Evolutionary conservation across 495 filamentous ascomycete species (phyloP).

Genomic region (Penicillium goetzii): DNA sequence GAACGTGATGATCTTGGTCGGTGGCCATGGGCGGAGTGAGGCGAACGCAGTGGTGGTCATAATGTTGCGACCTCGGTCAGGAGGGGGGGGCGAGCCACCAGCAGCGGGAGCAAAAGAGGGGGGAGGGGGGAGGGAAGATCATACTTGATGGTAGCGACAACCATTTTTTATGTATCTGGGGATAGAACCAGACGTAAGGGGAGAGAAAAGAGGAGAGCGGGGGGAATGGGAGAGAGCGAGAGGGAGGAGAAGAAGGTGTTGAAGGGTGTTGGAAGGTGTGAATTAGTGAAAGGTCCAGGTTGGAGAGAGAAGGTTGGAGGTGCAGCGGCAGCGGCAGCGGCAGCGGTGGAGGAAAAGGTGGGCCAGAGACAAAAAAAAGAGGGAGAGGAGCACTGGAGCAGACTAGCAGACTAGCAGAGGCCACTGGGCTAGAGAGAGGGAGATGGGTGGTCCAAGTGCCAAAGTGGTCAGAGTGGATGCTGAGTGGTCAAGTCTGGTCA

Average conservation of each 20-base stretch:
- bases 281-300: not conserved
- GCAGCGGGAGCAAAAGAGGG: conserved; percentile 8
- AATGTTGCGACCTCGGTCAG: conserved; percentile 17
- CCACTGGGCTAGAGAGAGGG: conserved; percentile 17
- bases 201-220: conserved; percentile 22
- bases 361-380: conserved; percentile 12
- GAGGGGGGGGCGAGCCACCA: conserved; percentile 11
- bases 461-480: not conserved
- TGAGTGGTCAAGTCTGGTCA: not conserved
- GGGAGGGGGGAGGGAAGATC: conserved; percentile 20
- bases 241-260: conserved; percentile 16
- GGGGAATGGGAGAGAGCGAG: not conserved
- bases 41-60: not conserved
- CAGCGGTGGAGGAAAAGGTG: conserved; percentile 12
- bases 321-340: conserved; percentile 8
- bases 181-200: conserved; percentile 22
- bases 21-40: too few species aligned
- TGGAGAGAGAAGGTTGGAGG: conserved; percentile 8
- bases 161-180: conserved; percentile 29
- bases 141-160: conserved; percentile 48
- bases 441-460: not conserved
- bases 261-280: conserved; percentile 6
- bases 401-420: conserved; percentile 13
- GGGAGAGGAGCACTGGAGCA: not conserved
- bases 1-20: too few species aligned